Percentiles rank a stretch among this genome's conserved stretches.
These are phyloP conservation scores for Kandelia obovata DNA, from an alignment of 345 rosid genomes.

Conservation along the genomic window DNA sequence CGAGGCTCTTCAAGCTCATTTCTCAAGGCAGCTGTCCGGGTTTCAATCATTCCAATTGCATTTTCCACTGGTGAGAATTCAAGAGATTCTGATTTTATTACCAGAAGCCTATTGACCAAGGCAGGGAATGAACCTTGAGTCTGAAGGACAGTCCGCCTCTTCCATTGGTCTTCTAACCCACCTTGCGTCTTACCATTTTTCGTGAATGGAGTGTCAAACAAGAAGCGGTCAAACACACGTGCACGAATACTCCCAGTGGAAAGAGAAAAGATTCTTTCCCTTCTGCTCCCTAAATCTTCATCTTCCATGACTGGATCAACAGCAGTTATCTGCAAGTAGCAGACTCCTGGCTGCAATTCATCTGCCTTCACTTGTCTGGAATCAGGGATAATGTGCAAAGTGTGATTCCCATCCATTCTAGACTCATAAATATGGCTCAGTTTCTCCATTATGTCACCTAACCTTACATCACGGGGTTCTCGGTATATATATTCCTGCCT, in stretches of 20 bases:
- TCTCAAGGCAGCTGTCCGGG: conserved; percentile 85
- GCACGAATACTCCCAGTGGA: conserved; percentile 93
- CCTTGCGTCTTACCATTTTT: conserved; percentile 99
- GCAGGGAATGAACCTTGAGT: conserved; percentile 98
- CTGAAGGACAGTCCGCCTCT: conserved; percentile 91
- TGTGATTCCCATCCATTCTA: conserved; percentile 86
- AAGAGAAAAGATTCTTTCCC: conserved; percentile 92
- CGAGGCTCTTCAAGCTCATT: conserved; percentile 99
- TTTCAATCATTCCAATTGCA: conserved; percentile 99
- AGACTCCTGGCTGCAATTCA: conserved; percentile 88
- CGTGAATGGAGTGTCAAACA: conserved; percentile 98
- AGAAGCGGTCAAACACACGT: conserved; percentile 89
- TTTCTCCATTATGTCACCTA: conserved; percentile 99
- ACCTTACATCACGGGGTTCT: conserved; percentile 94
- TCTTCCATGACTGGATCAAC: conserved; percentile 98
- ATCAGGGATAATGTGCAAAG: conserved; percentile 85
- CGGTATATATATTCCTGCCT: conserved; percentile 83
- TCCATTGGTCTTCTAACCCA: conserved; percentile 98
- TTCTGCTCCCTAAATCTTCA: conserved; percentile 97
- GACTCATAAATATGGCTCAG: conserved; percentile 94
- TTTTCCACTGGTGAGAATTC: conserved; percentile 98
- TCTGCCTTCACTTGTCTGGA: conserved; percentile 97
- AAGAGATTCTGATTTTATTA: conserved; percentile 86
- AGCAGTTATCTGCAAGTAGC: conserved; percentile 96
- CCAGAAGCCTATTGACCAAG: conserved; percentile 82